Percentiles rank a stretch among this genome's conserved stretches.
Conservation (phyloP, 768 basidiomycete species). For the Mycena sanguinolenta region DNA sequence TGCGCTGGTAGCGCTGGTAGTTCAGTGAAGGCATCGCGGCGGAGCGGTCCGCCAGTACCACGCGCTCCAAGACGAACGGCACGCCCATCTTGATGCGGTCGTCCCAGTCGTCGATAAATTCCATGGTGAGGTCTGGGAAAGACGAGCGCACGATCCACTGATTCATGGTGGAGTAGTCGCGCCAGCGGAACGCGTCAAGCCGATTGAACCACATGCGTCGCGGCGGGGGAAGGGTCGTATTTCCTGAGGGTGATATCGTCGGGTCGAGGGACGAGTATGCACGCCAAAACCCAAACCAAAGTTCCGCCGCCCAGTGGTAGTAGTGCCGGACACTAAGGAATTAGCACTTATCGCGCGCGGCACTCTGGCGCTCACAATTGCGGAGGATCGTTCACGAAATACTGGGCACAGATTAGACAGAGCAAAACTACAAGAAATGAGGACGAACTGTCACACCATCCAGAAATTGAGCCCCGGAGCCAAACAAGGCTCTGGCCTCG, state of each 20-base stretch:
- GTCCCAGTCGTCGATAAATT: conserved; percentile 87
- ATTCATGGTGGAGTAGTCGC: conserved; percentile 93
- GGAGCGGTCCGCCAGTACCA: conserved; percentile 87
- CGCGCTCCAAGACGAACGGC: conserved; percentile 86
- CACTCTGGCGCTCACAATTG: conserved; percentile 75
- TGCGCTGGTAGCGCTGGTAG: conserved; percentile 80
- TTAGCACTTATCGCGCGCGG: not conserved
- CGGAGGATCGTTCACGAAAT: conserved; percentile 87
- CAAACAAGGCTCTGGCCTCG: conserved; percentile 79
- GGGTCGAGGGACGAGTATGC: conserved; percentile 88
- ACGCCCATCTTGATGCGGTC: conserved; percentile 81
- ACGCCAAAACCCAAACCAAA: conserved; percentile 94
- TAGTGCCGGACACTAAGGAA: conserved; percentile 85
- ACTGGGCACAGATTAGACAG: conserved; percentile 54
- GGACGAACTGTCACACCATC: conserved; percentile 78
- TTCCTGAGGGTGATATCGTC: conserved; percentile 72
- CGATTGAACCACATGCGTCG: conserved; percentile 84
- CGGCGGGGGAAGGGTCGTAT: conserved; percentile 79
- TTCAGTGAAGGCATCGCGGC: conserved; percentile 82
- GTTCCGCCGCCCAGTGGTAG: conserved; percentile 94
- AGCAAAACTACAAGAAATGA: not conserved
- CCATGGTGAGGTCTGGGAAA: conserved; percentile 85
- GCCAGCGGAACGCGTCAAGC: conserved; percentile 83
- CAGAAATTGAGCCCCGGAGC: conserved; percentile 74
- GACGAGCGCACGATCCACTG: conserved; percentile 84